phyloP scores from a whole-genome alignment of 805 yeast genomes.

The Sporopachydermia lactativora region DNA sequence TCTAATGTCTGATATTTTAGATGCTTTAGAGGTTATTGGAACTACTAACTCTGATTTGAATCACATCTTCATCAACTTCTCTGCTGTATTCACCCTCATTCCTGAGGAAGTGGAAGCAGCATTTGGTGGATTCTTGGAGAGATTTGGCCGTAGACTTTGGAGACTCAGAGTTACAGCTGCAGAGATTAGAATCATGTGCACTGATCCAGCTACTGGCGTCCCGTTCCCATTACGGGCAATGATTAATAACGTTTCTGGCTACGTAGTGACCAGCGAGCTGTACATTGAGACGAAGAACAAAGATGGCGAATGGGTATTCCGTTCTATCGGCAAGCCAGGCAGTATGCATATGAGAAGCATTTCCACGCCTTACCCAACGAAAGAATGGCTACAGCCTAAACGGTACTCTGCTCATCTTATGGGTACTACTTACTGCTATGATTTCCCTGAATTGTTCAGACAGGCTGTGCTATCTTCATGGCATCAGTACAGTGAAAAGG shows the following conservation, averaged over 20 bases:
- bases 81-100: conserved; percentile 86
- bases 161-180: conserved; percentile 94
- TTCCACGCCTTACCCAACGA: conserved; percentile 92
- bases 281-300: conserved; percentile 89
- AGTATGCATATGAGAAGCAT: conserved; percentile 95
- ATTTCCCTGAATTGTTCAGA: conserved; percentile 96
- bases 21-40: conserved; percentile 87
- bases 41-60: conserved; percentile 92
- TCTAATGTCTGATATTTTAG: conserved; percentile 89
- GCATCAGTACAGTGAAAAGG: conserved; percentile 37
- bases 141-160: conserved; percentile 96
- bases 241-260: conserved; percentile 93
- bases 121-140: conserved; percentile 92
- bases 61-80: conserved; percentile 93
- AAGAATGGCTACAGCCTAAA: conserved; percentile 96
- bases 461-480: conserved; percentile 81
- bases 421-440: conserved; percentile 97
- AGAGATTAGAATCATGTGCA: conserved; percentile 90
- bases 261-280: conserved; percentile 89
- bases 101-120: conserved; percentile 97
- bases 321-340: conserved; percentile 84
- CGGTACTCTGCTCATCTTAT: conserved; percentile 96
- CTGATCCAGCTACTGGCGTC: conserved; percentile 73
- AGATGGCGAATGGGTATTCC: conserved; percentile 94
- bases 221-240: conserved; percentile 95